Conservation (phyloP, 441 rosid species). For the Mallotus repandus region DNA sequence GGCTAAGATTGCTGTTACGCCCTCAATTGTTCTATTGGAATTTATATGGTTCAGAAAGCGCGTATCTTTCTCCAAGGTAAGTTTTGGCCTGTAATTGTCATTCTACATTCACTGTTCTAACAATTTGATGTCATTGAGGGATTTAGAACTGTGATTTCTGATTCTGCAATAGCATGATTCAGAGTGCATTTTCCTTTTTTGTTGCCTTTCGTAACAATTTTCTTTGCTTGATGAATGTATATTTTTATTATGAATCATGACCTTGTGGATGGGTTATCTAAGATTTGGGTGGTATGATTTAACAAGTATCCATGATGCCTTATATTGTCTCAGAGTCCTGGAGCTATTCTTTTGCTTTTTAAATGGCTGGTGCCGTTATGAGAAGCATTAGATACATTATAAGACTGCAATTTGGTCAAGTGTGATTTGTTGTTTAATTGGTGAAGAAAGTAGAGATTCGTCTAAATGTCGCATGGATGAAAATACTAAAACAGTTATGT, state of each 20-base stretch:
- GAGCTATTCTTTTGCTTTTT: too few species aligned
- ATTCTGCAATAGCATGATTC: background rate
- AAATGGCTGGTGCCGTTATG: too few species aligned
- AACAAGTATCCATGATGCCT: too few species aligned
- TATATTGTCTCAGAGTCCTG: too few species aligned
- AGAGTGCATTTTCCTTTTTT: background rate
- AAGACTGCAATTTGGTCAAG: background rate
- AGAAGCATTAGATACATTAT: too few species aligned
- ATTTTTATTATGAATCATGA: background rate
- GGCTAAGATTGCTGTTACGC: constrained; percentile 90
- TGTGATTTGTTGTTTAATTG: background rate
- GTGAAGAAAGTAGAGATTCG: background rate
- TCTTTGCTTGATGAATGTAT: background rate
- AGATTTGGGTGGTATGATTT: too few species aligned
- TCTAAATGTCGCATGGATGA: background rate
- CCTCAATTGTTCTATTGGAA: constrained; percentile 83
- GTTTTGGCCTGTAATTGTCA: background rate
- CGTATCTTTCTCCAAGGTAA: constrained; percentile 70
- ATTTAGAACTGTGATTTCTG: background rate
- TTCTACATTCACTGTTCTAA: background rate
- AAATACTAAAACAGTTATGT: background rate
- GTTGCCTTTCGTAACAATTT: background rate
- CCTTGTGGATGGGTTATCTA: background rate
- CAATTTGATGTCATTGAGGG: background rate
- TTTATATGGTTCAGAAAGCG: constrained; percentile 66